phyloP scores from a whole-genome alignment of 176 grass and related monocot species.

The Musa itinerans region DNA sequence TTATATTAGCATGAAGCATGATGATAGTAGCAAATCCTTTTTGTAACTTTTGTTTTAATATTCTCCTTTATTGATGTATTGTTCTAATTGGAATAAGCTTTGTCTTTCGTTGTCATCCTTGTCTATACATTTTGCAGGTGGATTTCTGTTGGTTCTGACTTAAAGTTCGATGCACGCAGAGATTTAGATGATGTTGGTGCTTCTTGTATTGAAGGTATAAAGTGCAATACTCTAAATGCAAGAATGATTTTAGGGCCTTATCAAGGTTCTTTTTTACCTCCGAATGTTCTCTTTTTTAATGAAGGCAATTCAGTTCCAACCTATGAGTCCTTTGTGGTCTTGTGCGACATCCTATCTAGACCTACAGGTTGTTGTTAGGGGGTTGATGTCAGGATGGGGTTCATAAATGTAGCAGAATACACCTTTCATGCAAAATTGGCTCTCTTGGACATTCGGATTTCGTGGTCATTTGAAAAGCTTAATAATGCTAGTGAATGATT shows the following conservation, averaged over 20 bases:
- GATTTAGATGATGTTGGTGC: slow-evolving; percentile 99
- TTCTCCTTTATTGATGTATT: too few species aligned
- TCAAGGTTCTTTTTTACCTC: not conserved
- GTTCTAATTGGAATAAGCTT: too few species aligned
- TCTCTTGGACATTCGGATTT: too few species aligned
- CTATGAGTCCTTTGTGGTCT: too few species aligned
- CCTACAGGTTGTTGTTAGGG: too few species aligned
- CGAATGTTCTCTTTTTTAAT: not conserved
- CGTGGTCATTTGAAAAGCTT: too few species aligned
- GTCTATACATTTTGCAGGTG: slow-evolving; percentile 48
- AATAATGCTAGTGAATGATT: too few species aligned
- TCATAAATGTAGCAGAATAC: too few species aligned
- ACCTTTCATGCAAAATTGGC: too few species aligned
- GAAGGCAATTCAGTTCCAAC: too few species aligned
- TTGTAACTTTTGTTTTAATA: not conserved
- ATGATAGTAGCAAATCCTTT: not conserved
- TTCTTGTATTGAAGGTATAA: slow-evolving; percentile 71
- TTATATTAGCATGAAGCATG: not conserved
- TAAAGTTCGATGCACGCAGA: slow-evolving; percentile 92
- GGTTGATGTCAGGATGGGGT: too few species aligned
- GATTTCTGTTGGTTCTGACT: slow-evolving; percentile 92
- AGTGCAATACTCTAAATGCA: not conserved
- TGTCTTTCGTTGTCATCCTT: not conserved
- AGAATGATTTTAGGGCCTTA: not conserved
- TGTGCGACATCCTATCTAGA: too few species aligned